Conservation (phyloP, 495 filamentous ascomycete species). For the Penicillium lagena region DNA sequence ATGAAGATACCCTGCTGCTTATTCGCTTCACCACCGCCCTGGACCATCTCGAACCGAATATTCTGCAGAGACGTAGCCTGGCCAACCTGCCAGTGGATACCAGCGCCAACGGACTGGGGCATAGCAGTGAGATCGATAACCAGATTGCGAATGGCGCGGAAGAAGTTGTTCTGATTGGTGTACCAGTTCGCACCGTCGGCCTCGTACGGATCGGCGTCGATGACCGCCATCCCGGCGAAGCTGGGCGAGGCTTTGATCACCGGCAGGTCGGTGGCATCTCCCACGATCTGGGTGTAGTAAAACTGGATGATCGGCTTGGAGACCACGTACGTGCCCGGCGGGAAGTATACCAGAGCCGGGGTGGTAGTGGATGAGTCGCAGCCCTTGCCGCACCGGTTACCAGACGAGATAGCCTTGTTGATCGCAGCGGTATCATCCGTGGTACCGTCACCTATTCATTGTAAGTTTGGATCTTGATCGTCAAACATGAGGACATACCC, state of each 20-base stretch:
- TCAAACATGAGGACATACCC: conserved; percentile 29
- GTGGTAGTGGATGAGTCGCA: conserved; percentile 79
- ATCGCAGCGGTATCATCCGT: conserved; percentile 89
- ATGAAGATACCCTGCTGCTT: conserved; percentile 90
- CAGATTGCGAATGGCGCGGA: conserved; percentile 92
- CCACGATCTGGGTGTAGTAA: conserved; percentile 78
- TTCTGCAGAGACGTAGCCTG: conserved; percentile 93
- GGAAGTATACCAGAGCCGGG: conserved; percentile 75
- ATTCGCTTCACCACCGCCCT: conserved; percentile 60
- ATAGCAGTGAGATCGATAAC: conserved; percentile 76
- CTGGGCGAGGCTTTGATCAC: conserved; percentile 66
- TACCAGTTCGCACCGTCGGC: conserved; percentile 61
- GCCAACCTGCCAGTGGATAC: conserved; percentile 97
- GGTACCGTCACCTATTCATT: conserved; percentile 55
- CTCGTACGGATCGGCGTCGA: conserved; percentile 83
- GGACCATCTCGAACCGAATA: conserved; percentile 82
- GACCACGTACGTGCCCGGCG: conserved; percentile 68
- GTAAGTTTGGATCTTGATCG: conserved; percentile 13
- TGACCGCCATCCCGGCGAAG: conserved; percentile 82
- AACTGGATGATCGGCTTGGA: conserved; percentile 61
- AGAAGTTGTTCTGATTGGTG: conserved; percentile 98
- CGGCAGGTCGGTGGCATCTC: conserved; percentile 63
- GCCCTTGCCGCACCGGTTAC: conserved; percentile 66
- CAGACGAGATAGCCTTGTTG: conserved; percentile 73
- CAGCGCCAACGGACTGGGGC: conserved; percentile 56